Base-by-base conservation (phyloP, 495 filamentous ascomycete species). In the Xylaria longipes region DNA sequence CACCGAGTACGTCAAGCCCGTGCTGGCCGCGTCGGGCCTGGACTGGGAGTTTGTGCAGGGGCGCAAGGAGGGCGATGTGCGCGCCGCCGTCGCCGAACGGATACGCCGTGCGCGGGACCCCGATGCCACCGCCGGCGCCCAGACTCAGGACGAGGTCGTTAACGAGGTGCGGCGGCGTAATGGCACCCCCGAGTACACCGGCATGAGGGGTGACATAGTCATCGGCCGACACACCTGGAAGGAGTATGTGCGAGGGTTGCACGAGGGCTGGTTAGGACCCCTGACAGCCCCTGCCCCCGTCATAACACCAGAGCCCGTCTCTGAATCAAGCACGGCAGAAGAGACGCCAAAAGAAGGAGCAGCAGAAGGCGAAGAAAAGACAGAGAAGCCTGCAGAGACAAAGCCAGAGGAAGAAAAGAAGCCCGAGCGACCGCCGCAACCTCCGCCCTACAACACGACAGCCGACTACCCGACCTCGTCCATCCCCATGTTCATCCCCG, bases 41-140 rank as follows among this genome's bases (percentile, higher is more conserved):
- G 96, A 99, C 78, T 98, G 95, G 87, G 94, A 97, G 65, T 95
- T 97, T 35, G 88, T 99, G 14, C 96, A 98, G 80, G 96, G 95
- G 5, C 84, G 94, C 25, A 89, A 90, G 72, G 92, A 97, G 78
- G 96, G 96, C 20, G 95, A 98, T 74, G 87, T 98, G 50, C 84
- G 96, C 61, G 92, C 90, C 43, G 90, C 90, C 17, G 85, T 94
- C 25, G 95, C 97, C 25, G 93, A 97, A 82, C 88, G 86, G 63
- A 91, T 97, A 77, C 88, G 96, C 60, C 90, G 89, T 75, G 71
- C 84, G 39, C 84, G 96, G 76, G 80, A 79, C 35, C 74, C 77
- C 7, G 73, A 80, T 39, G 83, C 82, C 57, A 78, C 81, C 17
- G 78, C 81, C 17, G 69, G 60, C 5, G 48, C 48, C n/a, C 76